Conservation (phyloP, 768 basidiomycete genomes). For the Hortiboletus campestris region DNA sequence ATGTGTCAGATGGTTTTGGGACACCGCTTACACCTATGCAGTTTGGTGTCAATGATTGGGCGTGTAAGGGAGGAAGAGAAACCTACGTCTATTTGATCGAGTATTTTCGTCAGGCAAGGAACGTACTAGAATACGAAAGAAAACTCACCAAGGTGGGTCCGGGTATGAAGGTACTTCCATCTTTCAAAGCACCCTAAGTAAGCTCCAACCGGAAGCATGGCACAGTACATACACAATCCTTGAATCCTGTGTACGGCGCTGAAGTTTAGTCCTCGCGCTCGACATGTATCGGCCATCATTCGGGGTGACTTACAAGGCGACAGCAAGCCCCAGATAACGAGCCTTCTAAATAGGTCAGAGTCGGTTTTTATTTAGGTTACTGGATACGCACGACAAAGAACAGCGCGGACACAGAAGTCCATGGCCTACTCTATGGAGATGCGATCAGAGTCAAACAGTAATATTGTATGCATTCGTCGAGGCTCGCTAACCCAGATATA, state of each 20-base stretch:
- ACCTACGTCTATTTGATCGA: slow-evolving; percentile 15
- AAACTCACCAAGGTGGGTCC: slow-evolving; percentile 13
- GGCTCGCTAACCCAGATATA: slow-evolving; percentile 18
- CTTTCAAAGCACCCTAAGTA: slow-evolving; percentile 10
- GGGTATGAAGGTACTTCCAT: slow-evolving; percentile 15
- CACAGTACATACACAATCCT: slow-evolving; percentile 7
- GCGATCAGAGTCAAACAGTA: not conserved
- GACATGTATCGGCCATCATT: not conserved
- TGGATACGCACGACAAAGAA: slow-evolving; percentile 19
- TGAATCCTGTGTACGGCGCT: not conserved
- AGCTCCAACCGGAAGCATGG: not conserved
- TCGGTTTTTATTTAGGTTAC: not conserved
- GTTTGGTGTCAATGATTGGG: not conserved
- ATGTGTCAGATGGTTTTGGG: not conserved
- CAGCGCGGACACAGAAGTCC: slow-evolving; percentile 11
- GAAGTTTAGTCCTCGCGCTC: not conserved
- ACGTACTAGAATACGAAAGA: not conserved
- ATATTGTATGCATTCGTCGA: not conserved
- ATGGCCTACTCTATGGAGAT: slow-evolving; percentile 12
- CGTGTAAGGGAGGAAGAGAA: not conserved
- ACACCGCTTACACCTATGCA: slow-evolving; percentile 15
- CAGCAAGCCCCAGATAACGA: slow-evolving; percentile 15
- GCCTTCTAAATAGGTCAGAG: slow-evolving; percentile 9
- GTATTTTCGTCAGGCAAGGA: not conserved
- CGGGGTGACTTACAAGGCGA: slow-evolving; percentile 8